Conservation (phyloP, 306 rosid species). For the Senna tora region DNA sequence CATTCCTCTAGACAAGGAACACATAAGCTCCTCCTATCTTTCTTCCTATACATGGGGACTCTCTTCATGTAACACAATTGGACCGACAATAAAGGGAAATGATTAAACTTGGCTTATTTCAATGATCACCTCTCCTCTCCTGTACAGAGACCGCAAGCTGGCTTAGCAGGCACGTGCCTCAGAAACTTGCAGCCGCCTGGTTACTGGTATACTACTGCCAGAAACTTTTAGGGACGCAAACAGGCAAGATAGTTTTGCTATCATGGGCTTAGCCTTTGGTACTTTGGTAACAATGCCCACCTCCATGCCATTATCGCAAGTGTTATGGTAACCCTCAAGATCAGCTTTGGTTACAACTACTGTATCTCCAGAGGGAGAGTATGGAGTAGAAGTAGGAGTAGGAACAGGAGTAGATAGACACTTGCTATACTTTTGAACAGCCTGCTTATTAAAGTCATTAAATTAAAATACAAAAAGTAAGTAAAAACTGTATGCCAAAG, state of each 20-base stretch:
- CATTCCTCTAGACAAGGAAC: conserved; percentile 37
- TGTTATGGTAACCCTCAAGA: conserved; percentile 86
- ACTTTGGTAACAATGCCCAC: conserved; percentile 59
- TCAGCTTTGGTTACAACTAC: conserved; percentile 90
- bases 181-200: conserved; percentile 74
- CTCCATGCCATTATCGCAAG: conserved; percentile 54
- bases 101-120: conserved; percentile 43
- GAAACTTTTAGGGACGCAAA: conserved; percentile 83
- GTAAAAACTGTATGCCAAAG: conserved; percentile 27
- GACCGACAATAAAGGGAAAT: conserved; percentile 44
- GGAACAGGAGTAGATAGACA: conserved; percentile 31
- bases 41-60: conserved; percentile 33
- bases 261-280: conserved; percentile 74
- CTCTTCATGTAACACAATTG: conserved; percentile 59
- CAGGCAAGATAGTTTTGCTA: conserved; percentile 80
- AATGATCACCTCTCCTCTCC: conserved; percentile 34
- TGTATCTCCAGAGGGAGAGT: conserved; percentile 82
- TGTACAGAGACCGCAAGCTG: conserved; percentile 46
- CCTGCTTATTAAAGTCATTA: conserved; percentile 53
- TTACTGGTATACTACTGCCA: conserved; percentile 53
- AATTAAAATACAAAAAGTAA: conserved; percentile 14
- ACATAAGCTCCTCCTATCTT: conserved; percentile 40
- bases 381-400: conserved; percentile 23
- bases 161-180: conserved; percentile 92
- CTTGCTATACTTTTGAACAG: conserved; percentile 80